Base-by-base conservation (phyloP, 2,329 filamentous ascomycete species). In the Microcera coccophila region DNA sequence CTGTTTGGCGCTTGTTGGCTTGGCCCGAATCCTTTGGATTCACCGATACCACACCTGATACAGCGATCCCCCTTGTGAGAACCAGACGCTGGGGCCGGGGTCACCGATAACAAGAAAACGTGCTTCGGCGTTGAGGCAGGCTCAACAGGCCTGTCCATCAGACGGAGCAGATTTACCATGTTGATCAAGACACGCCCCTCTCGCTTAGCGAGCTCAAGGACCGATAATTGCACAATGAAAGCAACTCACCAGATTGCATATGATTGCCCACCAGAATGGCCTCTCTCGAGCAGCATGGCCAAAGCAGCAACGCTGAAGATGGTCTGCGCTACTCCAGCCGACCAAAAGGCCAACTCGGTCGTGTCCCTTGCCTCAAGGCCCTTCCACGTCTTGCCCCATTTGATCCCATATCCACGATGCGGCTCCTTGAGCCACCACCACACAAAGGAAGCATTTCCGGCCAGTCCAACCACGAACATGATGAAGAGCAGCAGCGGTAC, bases 281-380 rank as follows among this genome's bases (percentile, higher is more conserved):
- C 66, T 39, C 74, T 61, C 16, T 70, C 61, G 10, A 72, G 39
- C 31, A 76, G 57, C 67, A 73, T 72, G 17, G 64, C 62, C 40
- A 74, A 46, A 5, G 67, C 65, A 18, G 61, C 59, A 2, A 62
- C 60, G 41, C 70, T 73, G 32, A 65, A 58, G 9, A 66, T 54
- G 39, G 71, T 56, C 52, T 76, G 73, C 19, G 64, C 63, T 14
- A 71, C 53, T 24, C 69, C 67, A 2, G 71, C 71, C 7, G 69
- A 71, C 69, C 72, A 76, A 40, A 67, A 75, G 2, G 69, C 67
- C 53, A 76, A 49, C 59, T 78, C 74, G 3, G 73, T 74, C 21
- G 68, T 71, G 56, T 78, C 74, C 22, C 60, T 64, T 34, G 57
- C 67, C 46, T 65, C 68, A 34, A 47, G 57, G 18, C 62, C 68